Evolutionary conservation across 768 basidiomycete genomes (phyloP), one percentile per base, ranked within the genome.

Genomic region (Termitomyces sp.): DNA sequence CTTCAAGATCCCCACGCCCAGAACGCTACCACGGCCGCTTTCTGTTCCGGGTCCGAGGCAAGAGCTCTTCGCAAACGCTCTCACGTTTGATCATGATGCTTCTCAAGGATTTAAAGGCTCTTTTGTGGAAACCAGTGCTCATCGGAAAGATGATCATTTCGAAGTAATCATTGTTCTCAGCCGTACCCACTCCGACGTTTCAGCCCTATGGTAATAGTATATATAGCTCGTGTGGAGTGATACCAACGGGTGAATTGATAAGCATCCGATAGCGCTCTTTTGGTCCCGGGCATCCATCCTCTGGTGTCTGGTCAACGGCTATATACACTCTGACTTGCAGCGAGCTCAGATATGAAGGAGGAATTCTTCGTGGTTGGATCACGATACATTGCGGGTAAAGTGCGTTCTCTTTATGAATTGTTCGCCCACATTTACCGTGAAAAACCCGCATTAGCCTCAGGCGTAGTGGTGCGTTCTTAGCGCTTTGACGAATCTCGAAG

Each of bases 361-460:
- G 3, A 5, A 12, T 36, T 34, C 0, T 32, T 48, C 12, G 13
- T 48, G 4, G 45, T 27, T 32, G 42, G 30, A n/a, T 53, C 52
- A 10, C 57, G 52, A 27, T 61, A 61, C 55, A 12, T 61, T 16
- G 32, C 55, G 7, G 60, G 60, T 61, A 45, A 32, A 30, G 9
- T 24, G n/a, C 12, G 24, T 13, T 32, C n/a, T 37, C 24, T 55
- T n/a, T 27, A 7, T 44, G 2, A n/a, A 26, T 18, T 14, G 20
- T 22, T 10, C 27, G 5, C 3, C 16, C 12, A 5, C n/a, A 20
- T 44, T 34, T 13, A 36, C 18, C 8, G 6, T 2, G 30, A 36
- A 13, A 13, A 27, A 45, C 10, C n/a, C 7, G 12, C 44, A 49
- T 18, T 42, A 62, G 61, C 55, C 18, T 58, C 54, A 32, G 58